Evolutionary conservation across 768 basidiomycete genomes (phyloP), one percentile per base, ranked within the genome.

Genomic region (Lentinula lateritia): DNA sequence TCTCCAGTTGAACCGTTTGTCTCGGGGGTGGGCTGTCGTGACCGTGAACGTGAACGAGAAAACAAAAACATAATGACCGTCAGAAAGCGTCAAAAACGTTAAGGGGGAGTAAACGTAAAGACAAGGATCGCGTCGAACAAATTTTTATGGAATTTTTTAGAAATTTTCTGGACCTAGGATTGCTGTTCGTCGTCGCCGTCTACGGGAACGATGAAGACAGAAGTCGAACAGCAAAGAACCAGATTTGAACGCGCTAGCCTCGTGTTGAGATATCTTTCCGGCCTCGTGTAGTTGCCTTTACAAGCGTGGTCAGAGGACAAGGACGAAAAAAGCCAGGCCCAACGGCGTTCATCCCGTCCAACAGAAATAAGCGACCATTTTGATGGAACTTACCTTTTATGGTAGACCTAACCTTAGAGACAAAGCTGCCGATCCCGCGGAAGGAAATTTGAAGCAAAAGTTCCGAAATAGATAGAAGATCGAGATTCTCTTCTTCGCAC

Each of bases 201-300:
- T 66, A 66, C 61, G 63, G 53, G 61, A 63, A 65, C 57, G 67
- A 66, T 62, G 57, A 68, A 63, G 61, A 56, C 16, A 50, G 60
- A 43, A 58, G 62, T 62, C 61, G 52, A 64, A 61, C 63, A 62
- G 67, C 64, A 64, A 63, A 62, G 60, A 63, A 38, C 62, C 20
- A 62, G 67, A 61, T 64, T 60, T 69, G 68, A 72, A 70, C 68
- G 72, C 72, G 73, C 64, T 68, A 67, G 78, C 80, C 80, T 81
- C 80, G 80, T 81, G 79, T 73, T 67, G 66, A 66, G 68, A 39
- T 28, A 70, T 71, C 70, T 70, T 64, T 66, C 9, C 71, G 67
- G 75, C 80, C 80, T 82, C 80, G 80, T 82, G 80, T 75, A 66
- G 71, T 73, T 76, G 71, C 71, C 76, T 78, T 52, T 75, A 73